phyloP scores from a whole-genome alignment of 306 rosid species.

The Acacia acuminata region DNA sequence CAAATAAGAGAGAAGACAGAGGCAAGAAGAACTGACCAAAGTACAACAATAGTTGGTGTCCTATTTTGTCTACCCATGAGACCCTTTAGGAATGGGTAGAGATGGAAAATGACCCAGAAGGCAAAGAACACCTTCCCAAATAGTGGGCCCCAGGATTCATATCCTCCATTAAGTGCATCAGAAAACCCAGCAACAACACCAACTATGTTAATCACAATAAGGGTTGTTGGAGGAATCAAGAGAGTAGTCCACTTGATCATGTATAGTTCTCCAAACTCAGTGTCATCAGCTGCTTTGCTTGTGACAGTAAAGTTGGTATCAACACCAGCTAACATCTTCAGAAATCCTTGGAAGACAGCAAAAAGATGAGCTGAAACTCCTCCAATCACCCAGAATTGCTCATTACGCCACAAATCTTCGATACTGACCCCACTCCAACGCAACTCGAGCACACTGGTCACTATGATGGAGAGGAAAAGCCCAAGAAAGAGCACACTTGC shows the following conservation, averaged over 20 bases:
- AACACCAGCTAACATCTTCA: slow-evolving; percentile 87
- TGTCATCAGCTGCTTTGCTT: slow-evolving; percentile 79
- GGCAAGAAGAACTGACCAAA: slow-evolving; percentile 95
- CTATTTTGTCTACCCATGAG: slow-evolving; percentile 99
- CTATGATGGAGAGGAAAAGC: slow-evolving; percentile 88
- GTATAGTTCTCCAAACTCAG: slow-evolving; percentile 85
- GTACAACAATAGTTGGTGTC: slow-evolving; percentile 91
- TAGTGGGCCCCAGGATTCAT: slow-evolving; percentile 98
- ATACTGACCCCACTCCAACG: slow-evolving; percentile 95
- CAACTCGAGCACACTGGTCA: slow-evolving; percentile 82
- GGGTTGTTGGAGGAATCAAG: slow-evolving; percentile 90
- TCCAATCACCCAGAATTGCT: slow-evolving; percentile 99
- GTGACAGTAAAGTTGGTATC: slow-evolving; percentile 98
- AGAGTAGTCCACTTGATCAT: slow-evolving; percentile 92
- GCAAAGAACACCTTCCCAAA: slow-evolving; percentile 97
- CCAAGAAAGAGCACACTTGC: slow-evolving; percentile 94
- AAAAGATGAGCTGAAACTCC: slow-evolving; percentile 97
- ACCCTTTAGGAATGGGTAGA: slow-evolving; percentile 96
- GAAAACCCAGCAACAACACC: slow-evolving; percentile 98
- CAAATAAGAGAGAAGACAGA: slow-evolving; percentile 92
- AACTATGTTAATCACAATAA: slow-evolving; percentile 79
- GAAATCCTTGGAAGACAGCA: slow-evolving; percentile 97
- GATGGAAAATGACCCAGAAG: slow-evolving; percentile 94
- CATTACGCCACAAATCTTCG: slow-evolving; percentile 92
- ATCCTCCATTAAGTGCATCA: slow-evolving; percentile 92